Evolutionary conservation across 495 filamentous ascomycete species (phyloP), one percentile per base, ranked within the genome.

Genomic region (Hypoxylon perforatum): DNA sequence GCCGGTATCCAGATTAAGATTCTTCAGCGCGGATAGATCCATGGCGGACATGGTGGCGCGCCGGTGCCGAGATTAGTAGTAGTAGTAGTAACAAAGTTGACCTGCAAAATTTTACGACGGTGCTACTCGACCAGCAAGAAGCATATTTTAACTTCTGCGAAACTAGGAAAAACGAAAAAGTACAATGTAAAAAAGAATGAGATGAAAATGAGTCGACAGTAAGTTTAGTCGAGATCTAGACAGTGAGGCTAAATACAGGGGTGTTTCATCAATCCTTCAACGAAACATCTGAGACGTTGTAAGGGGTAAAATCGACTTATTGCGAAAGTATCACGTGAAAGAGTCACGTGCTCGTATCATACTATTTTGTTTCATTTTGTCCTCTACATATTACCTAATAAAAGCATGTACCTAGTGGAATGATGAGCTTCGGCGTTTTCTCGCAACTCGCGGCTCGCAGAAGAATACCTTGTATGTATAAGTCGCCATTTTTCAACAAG

Each of bases 1-100:
- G 30, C 66, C 61, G 51, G 62, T n/a, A 55, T 76, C 74, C 65
- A 75, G 35, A 71, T 67, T 50, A 19, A 71, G 52, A 4, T 48
- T 46, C 25, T 28, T 44, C 35, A 58, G 25, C 22, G 63, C 33
- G 38, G 49, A 52, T 56, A 52, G 46, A 47, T 64, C 57, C 67
- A 67, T 70, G 47, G 17, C 33, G 47, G 25, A 41, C 28, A n/a
- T n/a, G n/a, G n/a, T n/a, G n/a, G n/a, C n/a, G n/a, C n/a, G n/a
- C n/a, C n/a, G n/a, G 45, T 19, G 60, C 42, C 58, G 44, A 18
- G 30, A 69, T 63, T 67, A 51, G 39, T 49, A 39, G 18, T 28
- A 59, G 19, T 36, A 36, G n/a, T n/a, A 44, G 19, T 36, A 36
- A 28, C 7, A 44, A 17, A 54, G 38, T 53, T 54, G 59, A 51